Base-by-base conservation (phyloP, 2,329 filamentous ascomycete genomes). In the Dactylonectria macrodidyma region DNA sequence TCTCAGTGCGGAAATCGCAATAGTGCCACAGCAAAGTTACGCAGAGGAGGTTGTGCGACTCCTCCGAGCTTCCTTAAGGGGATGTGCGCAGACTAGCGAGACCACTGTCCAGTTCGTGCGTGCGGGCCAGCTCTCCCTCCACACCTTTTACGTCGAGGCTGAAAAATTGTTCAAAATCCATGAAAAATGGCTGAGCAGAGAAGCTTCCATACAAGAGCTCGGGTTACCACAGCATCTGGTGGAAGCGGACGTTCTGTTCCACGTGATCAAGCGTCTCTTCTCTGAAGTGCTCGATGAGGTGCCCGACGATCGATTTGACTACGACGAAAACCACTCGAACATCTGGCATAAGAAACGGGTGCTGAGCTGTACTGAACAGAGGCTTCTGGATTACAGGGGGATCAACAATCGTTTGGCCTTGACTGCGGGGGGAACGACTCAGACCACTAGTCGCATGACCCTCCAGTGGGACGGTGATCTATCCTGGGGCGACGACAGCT, bases 171-270 rank as follows among this genome's bases (percentile, higher is more conserved):
- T 59, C 59, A 59, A 59, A 16, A 24, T 71, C 12, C 51, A 65
- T 22, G n/a, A 71, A 51, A 48, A 33, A 26, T 71, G 69, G 69
- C 56, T 71, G 3, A 33, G 26, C 34, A 19, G 3, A 3, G 12
- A 5, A 19, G 38, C 34, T 10, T 24, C 52, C 11, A 36, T 7
- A 4, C 10, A 41, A 2, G 33, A 47, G 26, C 44, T 66, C 34
- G 52, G 19, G 3, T 26, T 70, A 33, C 14, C 19, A 3, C 2
- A 58, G 8, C 24, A 47, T 3, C 33, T 60, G 7, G 14, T 19
- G 4, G n/a, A 61, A 16, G 3, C 1, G 3, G 52, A 70, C 26
- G 6, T 60, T 8, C n/a, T 58, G 8, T 12, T 50, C 6, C 22
- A 52, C 26, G 26, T 24, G 8, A 22, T 52, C 6, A 61, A 48